Percentiles rank a stretch among this genome's conserved stretches.
phyloP scores from a whole-genome alignment of 2,329 filamentous ascomycete genomes.

The Penicillium vulpinum region DNA sequence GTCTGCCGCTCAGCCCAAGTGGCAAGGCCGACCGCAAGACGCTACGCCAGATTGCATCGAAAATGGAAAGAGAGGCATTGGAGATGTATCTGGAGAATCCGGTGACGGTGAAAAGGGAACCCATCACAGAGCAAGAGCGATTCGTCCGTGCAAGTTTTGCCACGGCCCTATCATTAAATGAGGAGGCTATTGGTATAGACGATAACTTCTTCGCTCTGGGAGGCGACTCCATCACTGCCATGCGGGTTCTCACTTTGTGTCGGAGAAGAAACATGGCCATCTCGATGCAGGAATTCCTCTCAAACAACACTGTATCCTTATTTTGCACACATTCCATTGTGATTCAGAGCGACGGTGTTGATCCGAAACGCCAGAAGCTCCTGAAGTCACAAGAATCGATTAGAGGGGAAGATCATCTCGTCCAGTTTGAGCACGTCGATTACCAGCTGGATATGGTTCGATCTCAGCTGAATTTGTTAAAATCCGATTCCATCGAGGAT shows the following conservation, averaged over 20 bases:
- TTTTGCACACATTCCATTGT: background rate
- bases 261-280: constrained; percentile 25
- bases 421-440: background rate
- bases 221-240: constrained; percentile 47
- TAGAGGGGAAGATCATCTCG: background rate
- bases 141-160: background rate
- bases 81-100: background rate
- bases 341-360: background rate
- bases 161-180: constrained; percentile 6
- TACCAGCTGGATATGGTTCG: background rate
- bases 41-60: background rate
- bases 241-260: constrained; percentile 43
- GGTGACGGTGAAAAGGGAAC: background rate
- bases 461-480: background rate
- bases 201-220: constrained; percentile 40
- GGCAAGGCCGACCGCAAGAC: constrained; percentile 2
- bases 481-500: background rate
- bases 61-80: background rate
- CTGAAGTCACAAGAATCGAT: background rate
- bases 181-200: constrained; percentile 18
- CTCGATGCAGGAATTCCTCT: background rate
- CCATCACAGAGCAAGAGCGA: background rate
- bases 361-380: background rate
- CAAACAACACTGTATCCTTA: background rate
- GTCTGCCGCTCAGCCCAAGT: background rate